Percentiles rank a stretch among this genome's conserved stretches.
Evolutionary conservation across 2,329 filamentous ascomycete species (phyloP).

Genomic region (Xylariaceae sp.): DNA sequence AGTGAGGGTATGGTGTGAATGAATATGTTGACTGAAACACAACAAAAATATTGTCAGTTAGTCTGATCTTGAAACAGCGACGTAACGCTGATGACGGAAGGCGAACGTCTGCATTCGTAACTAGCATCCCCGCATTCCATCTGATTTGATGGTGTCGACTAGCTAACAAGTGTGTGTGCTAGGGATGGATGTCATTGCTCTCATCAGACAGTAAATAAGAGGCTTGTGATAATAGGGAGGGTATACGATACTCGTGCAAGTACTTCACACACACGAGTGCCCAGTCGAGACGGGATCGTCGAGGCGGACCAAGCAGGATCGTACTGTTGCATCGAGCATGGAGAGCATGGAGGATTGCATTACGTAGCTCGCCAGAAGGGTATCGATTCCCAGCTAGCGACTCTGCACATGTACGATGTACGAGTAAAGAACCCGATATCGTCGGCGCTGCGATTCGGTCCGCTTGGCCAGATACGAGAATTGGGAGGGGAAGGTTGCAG

Average conservation of each 20-base stretch:
- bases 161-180: neutral
- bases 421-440: neutral
- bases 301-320: neutral
- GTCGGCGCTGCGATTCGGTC: conserved; percentile 11
- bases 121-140: neutral
- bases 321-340: neutral
- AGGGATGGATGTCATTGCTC: neutral
- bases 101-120: neutral
- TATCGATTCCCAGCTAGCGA: no score
- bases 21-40: neutral
- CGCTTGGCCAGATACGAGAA: conserved; percentile 16
- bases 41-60: neutral
- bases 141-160: neutral
- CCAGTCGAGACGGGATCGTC: neutral
- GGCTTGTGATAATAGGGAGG: neutral
- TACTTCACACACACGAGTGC: no score
- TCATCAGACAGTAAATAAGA: neutral
- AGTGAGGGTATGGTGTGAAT: no score
- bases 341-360: neutral
- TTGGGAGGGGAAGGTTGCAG: conserved; percentile 12
- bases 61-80: neutral
- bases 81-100: neutral
- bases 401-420: neutral
- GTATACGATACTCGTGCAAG: no score
- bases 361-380: neutral